phyloP scores from a whole-genome alignment of 2,329 filamentous ascomycete genomes.

The Verticillium nonalfalfae region DNA sequence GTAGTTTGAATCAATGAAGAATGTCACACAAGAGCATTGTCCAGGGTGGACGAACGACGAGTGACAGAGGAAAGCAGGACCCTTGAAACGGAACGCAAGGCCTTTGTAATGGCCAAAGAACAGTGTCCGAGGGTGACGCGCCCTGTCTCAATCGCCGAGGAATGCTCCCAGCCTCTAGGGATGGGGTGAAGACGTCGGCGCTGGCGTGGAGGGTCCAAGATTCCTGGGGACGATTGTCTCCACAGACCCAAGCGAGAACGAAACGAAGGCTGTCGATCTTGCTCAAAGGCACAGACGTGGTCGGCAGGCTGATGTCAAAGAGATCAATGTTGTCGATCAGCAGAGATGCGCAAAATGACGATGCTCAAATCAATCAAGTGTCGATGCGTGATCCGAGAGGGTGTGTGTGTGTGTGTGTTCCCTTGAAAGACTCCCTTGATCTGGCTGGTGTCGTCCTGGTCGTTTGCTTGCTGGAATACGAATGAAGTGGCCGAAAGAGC shows the following conservation, averaged over 20 bases:
- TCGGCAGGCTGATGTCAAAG: not conserved
- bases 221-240: not conserved
- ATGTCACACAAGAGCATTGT: not conserved
- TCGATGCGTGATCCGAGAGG: not conserved
- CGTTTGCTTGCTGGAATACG: not conserved
- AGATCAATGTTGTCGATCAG: not conserved
- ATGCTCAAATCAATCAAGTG: not conserved
- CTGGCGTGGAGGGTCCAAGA: not conserved
- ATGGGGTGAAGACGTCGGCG: not conserved
- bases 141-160: not conserved
- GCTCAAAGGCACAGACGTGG: not conserved
- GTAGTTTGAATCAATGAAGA: not conserved
- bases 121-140: not conserved
- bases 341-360: not conserved
- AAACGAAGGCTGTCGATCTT: not conserved
- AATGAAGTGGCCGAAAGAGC: not conserved
- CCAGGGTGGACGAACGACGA: not conserved
- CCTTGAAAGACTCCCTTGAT: not conserved
- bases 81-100: not conserved
- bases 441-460: not conserved
- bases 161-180: not conserved
- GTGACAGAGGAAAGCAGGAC: not conserved
- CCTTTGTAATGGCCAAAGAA: not conserved
- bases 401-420: not conserved
- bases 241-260: not conserved